Percentiles rank a stretch among this genome's conserved stretches.
Conservation (phyloP, 139 green algal genomes). For the Chlorella sp. region DNA sequence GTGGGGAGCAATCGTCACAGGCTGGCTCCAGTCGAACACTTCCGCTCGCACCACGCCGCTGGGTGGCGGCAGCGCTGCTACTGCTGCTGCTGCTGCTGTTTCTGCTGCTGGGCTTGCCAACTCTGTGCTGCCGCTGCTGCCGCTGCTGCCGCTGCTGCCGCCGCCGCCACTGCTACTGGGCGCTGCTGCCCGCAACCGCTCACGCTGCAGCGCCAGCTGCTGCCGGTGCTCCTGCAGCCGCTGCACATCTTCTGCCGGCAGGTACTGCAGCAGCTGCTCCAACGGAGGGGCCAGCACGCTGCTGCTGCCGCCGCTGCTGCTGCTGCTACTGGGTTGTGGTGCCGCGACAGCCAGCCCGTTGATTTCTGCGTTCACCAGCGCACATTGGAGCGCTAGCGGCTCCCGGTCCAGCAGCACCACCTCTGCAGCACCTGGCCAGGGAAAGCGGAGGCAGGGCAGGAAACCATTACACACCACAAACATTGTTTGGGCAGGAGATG, state of each 20-base stretch:
- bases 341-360: conserved; percentile 6
- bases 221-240: not conserved
- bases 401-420: conserved; percentile 88
- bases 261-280: conserved; percentile 17
- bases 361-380: conserved; percentile 52
- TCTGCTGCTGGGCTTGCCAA: too few species aligned
- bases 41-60: conserved; percentile 26
- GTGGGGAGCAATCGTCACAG: not conserved
- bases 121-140: not conserved
- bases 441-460: not conserved
- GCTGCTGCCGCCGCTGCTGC: conserved; percentile 7
- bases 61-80: not conserved
- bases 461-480: too few species aligned
- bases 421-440: conserved; percentile 58
- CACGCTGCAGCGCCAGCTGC: conserved; percentile 10
- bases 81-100: not conserved
- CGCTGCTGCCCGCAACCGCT: conserved; percentile 3
- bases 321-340: not conserved
- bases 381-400: conserved; percentile 81
- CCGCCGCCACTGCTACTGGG: conserved; percentile 24
- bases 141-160: conserved; percentile 19
- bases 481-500: too few species aligned
- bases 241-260: not conserved
- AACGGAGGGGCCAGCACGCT: not conserved
- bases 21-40: conserved; percentile 32